Base-by-base conservation (phyloP, 192 early-diverging fungal species). In the Umbelopsis ramanniana region DNA sequence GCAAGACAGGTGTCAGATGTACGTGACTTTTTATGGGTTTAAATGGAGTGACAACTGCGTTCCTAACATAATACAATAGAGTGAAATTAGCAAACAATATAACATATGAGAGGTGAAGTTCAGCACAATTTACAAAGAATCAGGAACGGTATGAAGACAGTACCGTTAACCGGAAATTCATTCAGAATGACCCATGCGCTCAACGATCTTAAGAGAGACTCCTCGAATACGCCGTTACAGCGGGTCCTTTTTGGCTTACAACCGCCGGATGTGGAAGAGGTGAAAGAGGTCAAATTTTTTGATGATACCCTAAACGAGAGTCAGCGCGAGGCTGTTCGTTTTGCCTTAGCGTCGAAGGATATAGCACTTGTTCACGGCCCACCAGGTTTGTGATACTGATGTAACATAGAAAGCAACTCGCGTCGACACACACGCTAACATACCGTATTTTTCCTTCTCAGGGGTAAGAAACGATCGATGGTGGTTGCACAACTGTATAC, bases 291-390 rank as follows among this genome's bases (percentile, higher is more conserved):
- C 29, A 63, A 63, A 1, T 88, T 88, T 35, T 83, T 87, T 35
- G 88, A 96, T 68, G 52, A 71, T 22, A 79, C 74, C 1, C 78
- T 96, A 11, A 95, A 96, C 72, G 79, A 76, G 2, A 88, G 87
- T 14, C 95, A 96, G 73, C 79, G 77, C 33, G 82, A 83, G n/a
- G 95, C 93, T 0, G 89, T 96, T 3, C 70, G 70, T 19, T 83
- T 87, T 67, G 87, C 89, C 0, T 72, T 94, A 22, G 76, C 72
- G 0, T 85, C 92, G 0, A 71, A 86, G 22, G 87, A 93, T 8
- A 71, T 95, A 4, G 89, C 91, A 6, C 79, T 96, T 53, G 85
- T 95, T 40, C 95, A 96, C 70, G 93, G 95, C 24, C 94, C 94
- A 33, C 93, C 93, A n/a, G 92, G 91, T 38, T 48, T 14, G 47